Conservation (phyloP, 306 rosid species). For the Cucurbita pepo region DNA sequence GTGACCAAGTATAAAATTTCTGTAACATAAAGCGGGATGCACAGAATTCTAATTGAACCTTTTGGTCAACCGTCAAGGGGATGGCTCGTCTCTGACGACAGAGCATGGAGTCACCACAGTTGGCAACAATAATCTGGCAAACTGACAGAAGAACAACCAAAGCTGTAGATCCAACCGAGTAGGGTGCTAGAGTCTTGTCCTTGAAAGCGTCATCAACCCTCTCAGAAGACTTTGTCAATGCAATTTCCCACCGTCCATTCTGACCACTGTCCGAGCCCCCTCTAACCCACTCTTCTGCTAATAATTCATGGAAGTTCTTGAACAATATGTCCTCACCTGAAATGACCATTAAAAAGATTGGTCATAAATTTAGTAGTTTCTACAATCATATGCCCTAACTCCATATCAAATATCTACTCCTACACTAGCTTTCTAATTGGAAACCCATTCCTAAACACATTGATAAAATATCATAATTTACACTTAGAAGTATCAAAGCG, state of each 20-base stretch:
- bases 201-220: slow-evolving; percentile 7
- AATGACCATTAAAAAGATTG: background rate
- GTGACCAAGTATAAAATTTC: background rate
- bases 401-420: background rate
- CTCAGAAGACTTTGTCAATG: background rate
- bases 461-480: background rate
- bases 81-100: slow-evolving; percentile 13
- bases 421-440: background rate
- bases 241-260: background rate
- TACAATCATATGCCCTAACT: background rate
- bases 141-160: slow-evolving; percentile 14
- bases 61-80: slow-evolving; percentile 15
- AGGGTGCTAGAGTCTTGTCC: background rate
- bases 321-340: slow-evolving; percentile 9
- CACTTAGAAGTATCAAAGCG: background rate
- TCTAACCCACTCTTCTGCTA: background rate
- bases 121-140: slow-evolving; percentile 18
- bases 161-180: slow-evolving; percentile 15
- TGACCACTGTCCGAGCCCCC: background rate
- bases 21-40: background rate
- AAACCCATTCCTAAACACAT: background rate
- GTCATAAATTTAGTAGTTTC: background rate
- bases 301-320: slow-evolving; percentile 1
- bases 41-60: background rate
- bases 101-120: slow-evolving; percentile 21